Base-by-base conservation (phyloP, 768 basidiomycete species). In the Tricholoma furcatifolium region DNA sequence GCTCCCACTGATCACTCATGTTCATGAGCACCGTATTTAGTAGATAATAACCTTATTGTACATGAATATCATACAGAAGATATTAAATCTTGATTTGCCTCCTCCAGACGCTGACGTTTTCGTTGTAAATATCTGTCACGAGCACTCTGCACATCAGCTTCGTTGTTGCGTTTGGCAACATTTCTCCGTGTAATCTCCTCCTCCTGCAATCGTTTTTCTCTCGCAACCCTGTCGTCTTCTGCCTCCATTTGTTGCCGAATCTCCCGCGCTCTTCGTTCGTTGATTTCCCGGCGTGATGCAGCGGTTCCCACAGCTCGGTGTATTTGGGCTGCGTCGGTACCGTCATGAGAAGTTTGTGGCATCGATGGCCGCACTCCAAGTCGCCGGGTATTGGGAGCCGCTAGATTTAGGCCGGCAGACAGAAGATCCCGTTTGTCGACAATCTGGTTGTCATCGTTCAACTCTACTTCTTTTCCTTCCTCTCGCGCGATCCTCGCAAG, bases 361-460 rank as follows among this genome's bases (percentile, higher is more conserved):
- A 65, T 58, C 10, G 61, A 60, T 34, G 63, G 62, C 39, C 75
- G 74, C 43, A 76, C 64, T 14, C 84, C 84, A n/a, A 89, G 73
- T 47, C 77, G 76, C 51, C 92, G 79, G 5, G 90, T 92, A 64
- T 92, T 89, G 34, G 88, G 83, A 54, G 89, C 81, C 31, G 91
- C 84, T 41, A 98, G 78, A 66, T 99, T 99, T 51, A 99, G 73
- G 2, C 97, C 97, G 4, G 96, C 95, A 18, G 87, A 83, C 41
- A 98, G 76, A 7, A 99, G 74, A 47, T 95, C 91, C 51, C 95
- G 86, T 65, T 95, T 94, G 73, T 99, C 97, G 43, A 99, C 88
- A 42, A 98, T 94, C 66, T 95, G 91, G 61, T 94, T 95, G 61
- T 98, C 95, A 67, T 98, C 96, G 67, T 98, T 98, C 31, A 98